Conservation (phyloP, 2,329 filamentous ascomycete genomes). For the Hypomyces rosellus region DNA sequence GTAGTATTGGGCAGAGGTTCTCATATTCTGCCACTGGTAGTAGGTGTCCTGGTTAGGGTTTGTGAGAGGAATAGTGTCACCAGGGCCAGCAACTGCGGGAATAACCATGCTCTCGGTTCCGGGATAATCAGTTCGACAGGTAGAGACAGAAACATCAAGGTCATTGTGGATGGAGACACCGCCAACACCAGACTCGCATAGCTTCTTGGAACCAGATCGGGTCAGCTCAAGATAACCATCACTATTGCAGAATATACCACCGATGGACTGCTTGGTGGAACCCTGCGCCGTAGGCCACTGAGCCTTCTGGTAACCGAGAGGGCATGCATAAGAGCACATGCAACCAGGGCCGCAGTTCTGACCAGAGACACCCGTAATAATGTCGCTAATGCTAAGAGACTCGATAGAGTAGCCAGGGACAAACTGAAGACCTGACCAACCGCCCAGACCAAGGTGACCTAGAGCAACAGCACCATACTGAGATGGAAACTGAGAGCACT, state of each 20-base stretch:
- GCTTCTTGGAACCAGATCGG: constrained; percentile 56
- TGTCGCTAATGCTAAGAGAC: constrained; percentile 54
- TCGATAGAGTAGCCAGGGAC: constrained; percentile 44
- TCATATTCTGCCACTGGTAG: constrained; percentile 68
- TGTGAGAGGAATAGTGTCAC: constrained; percentile 57
- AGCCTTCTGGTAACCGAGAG: constrained; percentile 83
- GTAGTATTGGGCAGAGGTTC: constrained; percentile 93
- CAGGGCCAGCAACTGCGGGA: constrained; percentile 59
- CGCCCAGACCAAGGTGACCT: constrained; percentile 60
- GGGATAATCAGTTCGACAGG: constrained; percentile 96
- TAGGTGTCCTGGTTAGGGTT: constrained; percentile 67
- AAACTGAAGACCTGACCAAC: constrained; percentile 76
- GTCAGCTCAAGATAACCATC: constrained; percentile 72
- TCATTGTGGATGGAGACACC: constrained; percentile 72
- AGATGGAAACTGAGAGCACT: constrained; percentile 69
- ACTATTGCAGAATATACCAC: constrained; percentile 74
- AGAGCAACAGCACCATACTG: constrained; percentile 72
- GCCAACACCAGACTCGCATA: constrained; percentile 69
- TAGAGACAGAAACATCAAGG: constrained; percentile 56
- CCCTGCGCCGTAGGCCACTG: constrained; percentile 84
- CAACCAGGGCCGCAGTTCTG: constrained; percentile 53
- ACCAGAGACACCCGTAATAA: constrained; percentile 57
- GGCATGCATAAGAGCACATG: constrained; percentile 92
- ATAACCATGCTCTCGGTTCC: constrained; percentile 85
- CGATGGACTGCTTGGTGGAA: constrained; percentile 72